Conservation (phyloP, 2,329 filamentous ascomycete species). For the Pseudogymnoascus sp. region DNA sequence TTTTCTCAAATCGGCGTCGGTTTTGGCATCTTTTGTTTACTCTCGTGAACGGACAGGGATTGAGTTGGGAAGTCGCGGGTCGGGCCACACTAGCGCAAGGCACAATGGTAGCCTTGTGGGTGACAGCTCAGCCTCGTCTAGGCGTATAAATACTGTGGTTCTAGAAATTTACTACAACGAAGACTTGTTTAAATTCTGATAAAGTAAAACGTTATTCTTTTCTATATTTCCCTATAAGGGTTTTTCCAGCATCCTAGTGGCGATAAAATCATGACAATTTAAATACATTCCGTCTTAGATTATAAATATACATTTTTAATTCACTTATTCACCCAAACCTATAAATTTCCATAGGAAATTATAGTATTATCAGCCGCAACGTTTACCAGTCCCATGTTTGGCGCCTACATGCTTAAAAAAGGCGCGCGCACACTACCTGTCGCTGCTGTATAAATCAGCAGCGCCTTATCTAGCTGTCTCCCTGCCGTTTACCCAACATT, state of each 20-base stretch:
- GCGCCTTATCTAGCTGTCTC: background rate
- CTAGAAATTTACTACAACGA: background rate
- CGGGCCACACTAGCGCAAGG: slow-evolving; percentile 8
- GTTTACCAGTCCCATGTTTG: too few species aligned
- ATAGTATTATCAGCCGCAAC: too few species aligned
- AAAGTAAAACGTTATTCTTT: background rate
- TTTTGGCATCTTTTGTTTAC: slow-evolving; percentile 24
- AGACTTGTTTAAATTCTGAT: background rate
- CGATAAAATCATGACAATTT: background rate
- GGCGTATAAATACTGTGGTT: background rate
- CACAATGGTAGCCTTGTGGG: background rate
- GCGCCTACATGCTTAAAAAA: too few species aligned
- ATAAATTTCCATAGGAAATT: background rate
- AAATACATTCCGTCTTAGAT: background rate
- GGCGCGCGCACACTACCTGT: background rate
- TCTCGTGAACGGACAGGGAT: slow-evolving; percentile 12
- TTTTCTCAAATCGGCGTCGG: background rate
- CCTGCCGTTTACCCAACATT: background rate
- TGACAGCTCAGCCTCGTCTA: background rate
- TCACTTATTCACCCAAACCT: background rate
- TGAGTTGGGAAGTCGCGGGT: background rate
- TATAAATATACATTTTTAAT: background rate
- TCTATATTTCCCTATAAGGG: background rate
- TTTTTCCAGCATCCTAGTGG: background rate
- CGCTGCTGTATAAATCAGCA: background rate